Conservation (phyloP, 1,284 basidiomycete genomes). For the Ceratobasidium theobromae region DNA sequence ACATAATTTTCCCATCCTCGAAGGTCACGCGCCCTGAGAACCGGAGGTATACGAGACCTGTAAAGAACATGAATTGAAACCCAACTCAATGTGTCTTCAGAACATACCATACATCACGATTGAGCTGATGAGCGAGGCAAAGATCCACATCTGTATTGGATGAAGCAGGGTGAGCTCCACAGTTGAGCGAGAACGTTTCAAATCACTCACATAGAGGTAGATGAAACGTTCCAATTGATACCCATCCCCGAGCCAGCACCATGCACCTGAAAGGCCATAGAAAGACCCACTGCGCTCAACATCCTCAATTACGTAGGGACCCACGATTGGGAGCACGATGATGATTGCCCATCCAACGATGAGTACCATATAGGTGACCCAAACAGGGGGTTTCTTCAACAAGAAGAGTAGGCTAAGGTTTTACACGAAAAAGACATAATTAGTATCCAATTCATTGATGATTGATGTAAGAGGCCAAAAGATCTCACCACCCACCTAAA, state of each 20-base stretch:
- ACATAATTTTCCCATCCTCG: background rate
- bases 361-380: background rate
- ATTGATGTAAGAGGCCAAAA: background rate
- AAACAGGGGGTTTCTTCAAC: slow-evolving; percentile 8
- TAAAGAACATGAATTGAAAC: background rate
- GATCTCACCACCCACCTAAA: background rate
- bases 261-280: slow-evolving; percentile 24
- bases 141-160: slow-evolving; percentile 18
- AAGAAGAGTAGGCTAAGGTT: slow-evolving; percentile 5
- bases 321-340: slow-evolving; percentile 15
- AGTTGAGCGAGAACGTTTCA: background rate
- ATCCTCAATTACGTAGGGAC: slow-evolving; percentile 7
- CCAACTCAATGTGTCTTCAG: background rate
- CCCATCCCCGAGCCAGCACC: slow-evolving; percentile 23
- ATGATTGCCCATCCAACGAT: slow-evolving; percentile 10
- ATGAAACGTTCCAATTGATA: slow-evolving; percentile 20
- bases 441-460: background rate
- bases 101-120: slow-evolving; percentile 12
- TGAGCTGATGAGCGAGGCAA: slow-evolving; percentile 8
- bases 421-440: background rate
- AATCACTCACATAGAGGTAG: slow-evolving; percentile 11
- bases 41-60: slow-evolving; percentile 16
- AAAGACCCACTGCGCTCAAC: slow-evolving; percentile 10
- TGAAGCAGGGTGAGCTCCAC: background rate
- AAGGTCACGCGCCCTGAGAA: background rate